Evolutionary conservation across 495 filamentous ascomycete species (phyloP).

Genomic region (Staphylotrichum longicolle): DNA sequence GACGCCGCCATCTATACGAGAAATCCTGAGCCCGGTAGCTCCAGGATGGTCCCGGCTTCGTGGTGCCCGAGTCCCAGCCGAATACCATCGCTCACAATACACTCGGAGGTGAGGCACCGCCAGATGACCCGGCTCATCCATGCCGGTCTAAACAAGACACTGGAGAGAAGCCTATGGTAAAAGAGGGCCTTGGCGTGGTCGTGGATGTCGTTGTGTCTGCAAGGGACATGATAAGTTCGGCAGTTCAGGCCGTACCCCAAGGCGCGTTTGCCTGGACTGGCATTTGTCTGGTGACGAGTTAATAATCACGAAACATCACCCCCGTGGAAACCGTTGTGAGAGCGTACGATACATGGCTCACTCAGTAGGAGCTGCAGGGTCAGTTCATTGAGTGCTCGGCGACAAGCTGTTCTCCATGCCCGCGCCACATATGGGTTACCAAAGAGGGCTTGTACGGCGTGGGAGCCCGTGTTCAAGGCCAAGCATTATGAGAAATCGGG

Average conservation of each 20-base stretch:
- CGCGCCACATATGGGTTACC: too few species aligned
- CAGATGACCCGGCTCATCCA: constrained; percentile 23
- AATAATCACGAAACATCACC: too few species aligned
- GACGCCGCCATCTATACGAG: constrained; percentile 15
- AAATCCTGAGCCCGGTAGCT: constrained; percentile 22
- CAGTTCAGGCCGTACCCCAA: constrained; percentile 12
- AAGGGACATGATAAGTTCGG: constrained; percentile 11
- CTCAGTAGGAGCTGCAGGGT: too few species aligned
- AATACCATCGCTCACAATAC: constrained; percentile 18
- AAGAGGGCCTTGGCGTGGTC: constrained; percentile 9
- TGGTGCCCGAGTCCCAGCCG: constrained; percentile 3
- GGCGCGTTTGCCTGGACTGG: constrained; percentile 6
- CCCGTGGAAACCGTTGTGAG: too few species aligned
- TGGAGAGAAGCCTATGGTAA: constrained; percentile 13
- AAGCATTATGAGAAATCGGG: too few species aligned
- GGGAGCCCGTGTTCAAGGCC: too few species aligned
- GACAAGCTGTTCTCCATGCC: too few species aligned
- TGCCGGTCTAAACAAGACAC: constrained; percentile 16
- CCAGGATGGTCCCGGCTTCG: constrained; percentile 3
- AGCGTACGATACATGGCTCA: too few species aligned
- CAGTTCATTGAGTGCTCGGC: too few species aligned
- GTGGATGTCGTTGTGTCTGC: constrained; percentile 4
- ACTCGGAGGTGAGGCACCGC: constrained; percentile 1
- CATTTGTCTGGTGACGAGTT: neutral
- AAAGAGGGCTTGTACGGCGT: too few species aligned